Conservation (phyloP, 2,329 filamentous ascomycete species). For the Remersonia thermophila region DNA sequence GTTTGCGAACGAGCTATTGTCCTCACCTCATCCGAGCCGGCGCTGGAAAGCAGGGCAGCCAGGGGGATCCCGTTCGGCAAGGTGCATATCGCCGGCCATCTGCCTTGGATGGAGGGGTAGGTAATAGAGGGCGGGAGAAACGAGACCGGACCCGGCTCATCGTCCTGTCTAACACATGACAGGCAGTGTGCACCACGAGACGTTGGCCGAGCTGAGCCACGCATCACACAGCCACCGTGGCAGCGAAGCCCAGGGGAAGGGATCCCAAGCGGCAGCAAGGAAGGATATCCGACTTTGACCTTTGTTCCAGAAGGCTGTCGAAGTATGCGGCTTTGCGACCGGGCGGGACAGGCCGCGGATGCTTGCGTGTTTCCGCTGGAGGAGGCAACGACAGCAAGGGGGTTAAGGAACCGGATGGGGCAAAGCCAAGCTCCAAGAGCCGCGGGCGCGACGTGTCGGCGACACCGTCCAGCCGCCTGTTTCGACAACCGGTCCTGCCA, state of each 20-base stretch:
- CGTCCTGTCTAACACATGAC: too few relatives aligned
- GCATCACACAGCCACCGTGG: too few relatives aligned
- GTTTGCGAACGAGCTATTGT: background rate
- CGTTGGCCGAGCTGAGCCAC: too few relatives aligned
- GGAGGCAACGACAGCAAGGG: background rate
- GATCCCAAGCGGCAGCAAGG: too few relatives aligned
- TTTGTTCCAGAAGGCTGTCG: too few relatives aligned
- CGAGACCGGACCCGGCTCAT: too few relatives aligned
- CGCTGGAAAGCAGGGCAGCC: background rate
- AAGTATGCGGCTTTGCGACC: slow-evolving; percentile 3
- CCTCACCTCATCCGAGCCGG: slow-evolving; percentile 1
- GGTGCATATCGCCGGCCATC: slow-evolving; percentile 12
- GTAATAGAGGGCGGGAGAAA: too few relatives aligned
- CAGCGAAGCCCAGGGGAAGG: too few relatives aligned
- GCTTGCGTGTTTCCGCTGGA: slow-evolving; percentile 3
- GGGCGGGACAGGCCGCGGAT: slow-evolving; percentile 2
- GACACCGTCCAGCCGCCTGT: slow-evolving; percentile 1
- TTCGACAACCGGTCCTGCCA: background rate
- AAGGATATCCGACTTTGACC: too few relatives aligned
- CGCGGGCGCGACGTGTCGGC: slow-evolving; percentile 3
- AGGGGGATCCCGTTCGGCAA: slow-evolving; percentile 8
- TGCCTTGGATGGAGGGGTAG: background rate
- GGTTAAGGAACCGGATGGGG: background rate
- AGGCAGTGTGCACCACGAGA: too few relatives aligned
- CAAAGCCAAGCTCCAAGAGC: slow-evolving; percentile 1